These are phyloP conservation scores for Diplosphaera chodatii DNA, from an alignment of 139 green algal genomes.

Conservation along the genomic window DNA sequence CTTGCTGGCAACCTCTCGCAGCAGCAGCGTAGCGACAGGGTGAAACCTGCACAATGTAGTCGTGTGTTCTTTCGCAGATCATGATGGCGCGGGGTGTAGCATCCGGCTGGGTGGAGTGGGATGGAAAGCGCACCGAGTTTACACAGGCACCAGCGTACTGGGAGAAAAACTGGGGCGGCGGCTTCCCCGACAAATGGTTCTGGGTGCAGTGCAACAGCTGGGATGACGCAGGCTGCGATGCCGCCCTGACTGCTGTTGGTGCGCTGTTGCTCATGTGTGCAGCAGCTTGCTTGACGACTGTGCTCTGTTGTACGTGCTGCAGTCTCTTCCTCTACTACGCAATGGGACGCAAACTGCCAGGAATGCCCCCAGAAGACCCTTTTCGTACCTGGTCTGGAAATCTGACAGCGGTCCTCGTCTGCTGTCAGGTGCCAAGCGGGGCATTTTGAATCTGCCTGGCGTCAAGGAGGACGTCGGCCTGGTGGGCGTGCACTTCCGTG, in stretches of 20 bases:
- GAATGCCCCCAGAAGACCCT: too few relatives aligned
- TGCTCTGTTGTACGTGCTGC: too few relatives aligned
- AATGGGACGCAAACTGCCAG: too few relatives aligned
- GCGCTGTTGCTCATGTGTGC: too few relatives aligned
- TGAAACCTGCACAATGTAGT: not conserved
- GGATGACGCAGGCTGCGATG: conserved; percentile 36
- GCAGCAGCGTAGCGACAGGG: not conserved
- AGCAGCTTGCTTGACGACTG: too few relatives aligned
- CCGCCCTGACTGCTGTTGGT: conserved; percentile 82
- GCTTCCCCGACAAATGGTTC: conserved; percentile 89
- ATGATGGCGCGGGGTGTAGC: conserved; percentile 82
- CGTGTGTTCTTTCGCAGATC: conserved; percentile 47
- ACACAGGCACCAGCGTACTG: conserved; percentile 63
- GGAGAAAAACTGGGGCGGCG: conserved; percentile 98
- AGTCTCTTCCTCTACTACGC: too few relatives aligned
- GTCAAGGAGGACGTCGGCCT: conserved; percentile 88
- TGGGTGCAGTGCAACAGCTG: conserved; percentile 96
- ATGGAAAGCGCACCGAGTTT: conserved; percentile 66
- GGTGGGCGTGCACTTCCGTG: conserved; percentile 72
- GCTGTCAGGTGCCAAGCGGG: conserved; percentile 24
- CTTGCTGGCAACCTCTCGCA: too few relatives aligned
- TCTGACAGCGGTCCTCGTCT: not conserved
- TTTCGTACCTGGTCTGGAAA: too few relatives aligned
- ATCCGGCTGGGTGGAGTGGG: conserved; percentile 87
- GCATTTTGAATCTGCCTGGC: conserved; percentile 53